Evolutionary conservation across 495 filamentous ascomycete genomes (phyloP).

Genomic region (Xylaria palmicola): DNA sequence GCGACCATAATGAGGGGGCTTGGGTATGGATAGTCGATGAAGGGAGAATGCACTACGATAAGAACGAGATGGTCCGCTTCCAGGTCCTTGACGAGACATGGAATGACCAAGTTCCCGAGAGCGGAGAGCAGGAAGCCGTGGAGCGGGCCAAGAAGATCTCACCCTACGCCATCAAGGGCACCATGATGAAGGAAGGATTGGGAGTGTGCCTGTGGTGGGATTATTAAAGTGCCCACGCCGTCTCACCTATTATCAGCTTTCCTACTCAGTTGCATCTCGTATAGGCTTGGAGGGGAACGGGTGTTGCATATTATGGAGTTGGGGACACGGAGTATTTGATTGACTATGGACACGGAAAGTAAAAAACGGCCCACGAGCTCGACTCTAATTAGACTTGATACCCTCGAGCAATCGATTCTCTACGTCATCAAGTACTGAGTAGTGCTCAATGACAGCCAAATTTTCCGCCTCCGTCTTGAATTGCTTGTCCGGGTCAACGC

Average conservation of each 20-base stretch:
- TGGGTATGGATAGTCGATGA: constrained; percentile 79
- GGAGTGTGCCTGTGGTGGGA: constrained; percentile 59
- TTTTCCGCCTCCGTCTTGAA: constrained; percentile 92
- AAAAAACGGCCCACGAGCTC: background rate
- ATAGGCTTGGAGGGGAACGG: constrained; percentile 10
- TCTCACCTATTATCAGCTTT: constrained; percentile 2
- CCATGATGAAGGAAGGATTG: constrained; percentile 53
- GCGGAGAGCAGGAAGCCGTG: constrained; percentile 54
- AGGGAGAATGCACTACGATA: constrained; percentile 77
- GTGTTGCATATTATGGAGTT: constrained; percentile 16
- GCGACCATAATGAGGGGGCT: constrained; percentile 66
- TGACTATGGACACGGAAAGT: constrained; percentile 6
- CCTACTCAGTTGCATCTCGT: constrained; percentile 4
- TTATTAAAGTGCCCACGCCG: background rate
- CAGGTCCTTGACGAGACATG: constrained; percentile 81
- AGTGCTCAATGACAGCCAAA: constrained; percentile 88
- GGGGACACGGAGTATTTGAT: constrained; percentile 18
- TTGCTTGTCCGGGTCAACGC: constrained; percentile 93
- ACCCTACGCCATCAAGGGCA: constrained; percentile 67
- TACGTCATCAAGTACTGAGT: constrained; percentile 82
- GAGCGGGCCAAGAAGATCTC: constrained; percentile 50
- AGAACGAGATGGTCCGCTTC: constrained; percentile 82
- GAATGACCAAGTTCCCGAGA: constrained; percentile 79
- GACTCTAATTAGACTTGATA: constrained; percentile 40
- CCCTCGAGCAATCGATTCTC: constrained; percentile 74